A percentile compares a stretch with the other conserved stretches of the same genome.
phyloP scores from a whole-genome alignment of 2,329 filamentous ascomycete genomes.

The Botrytis hyacinthi region DNA sequence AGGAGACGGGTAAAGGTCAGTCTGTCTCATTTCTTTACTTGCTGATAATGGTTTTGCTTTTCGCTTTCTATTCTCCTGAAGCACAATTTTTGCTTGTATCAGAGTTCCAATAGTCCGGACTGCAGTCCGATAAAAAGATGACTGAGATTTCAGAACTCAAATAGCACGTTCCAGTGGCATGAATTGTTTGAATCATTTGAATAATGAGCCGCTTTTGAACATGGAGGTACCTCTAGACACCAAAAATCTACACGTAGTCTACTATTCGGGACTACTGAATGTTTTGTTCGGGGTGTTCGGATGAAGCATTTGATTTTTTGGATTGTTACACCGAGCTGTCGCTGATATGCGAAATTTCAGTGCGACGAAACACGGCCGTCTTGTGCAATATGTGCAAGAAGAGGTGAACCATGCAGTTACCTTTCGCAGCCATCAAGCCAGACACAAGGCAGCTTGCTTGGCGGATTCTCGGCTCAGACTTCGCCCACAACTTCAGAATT shows the following conservation, averaged over 20 bases:
- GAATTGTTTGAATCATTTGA: neutral
- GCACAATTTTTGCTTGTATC: neutral
- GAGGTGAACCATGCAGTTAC: neutral
- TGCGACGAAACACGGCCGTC: neutral
- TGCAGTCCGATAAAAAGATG: neutral
- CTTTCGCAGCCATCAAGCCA: neutral
- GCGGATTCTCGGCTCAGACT: neutral
- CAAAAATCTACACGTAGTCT: neutral
- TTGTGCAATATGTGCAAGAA: neutral
- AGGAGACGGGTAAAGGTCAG: neutral
- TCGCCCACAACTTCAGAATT: neutral
- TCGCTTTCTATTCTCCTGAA: too few species aligned
- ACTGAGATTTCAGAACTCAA: neutral
- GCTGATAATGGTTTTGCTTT: neutral
- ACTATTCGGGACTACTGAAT: neutral
- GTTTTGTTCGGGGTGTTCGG: neutral
- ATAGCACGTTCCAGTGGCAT: neutral
- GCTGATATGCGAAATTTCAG: neutral
- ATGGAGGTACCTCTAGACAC: neutral
- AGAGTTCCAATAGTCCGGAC: neutral
- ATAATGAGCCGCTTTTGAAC: neutral
- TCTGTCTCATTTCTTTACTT: neutral
- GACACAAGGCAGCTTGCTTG: neutral
- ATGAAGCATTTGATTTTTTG: neutral
- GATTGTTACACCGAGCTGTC: neutral